Evolutionary conservation across 2,329 filamentous ascomycete species (phyloP), one percentile per base, ranked within the genome.

Genomic region (Colletotrichum costaricense): DNA sequence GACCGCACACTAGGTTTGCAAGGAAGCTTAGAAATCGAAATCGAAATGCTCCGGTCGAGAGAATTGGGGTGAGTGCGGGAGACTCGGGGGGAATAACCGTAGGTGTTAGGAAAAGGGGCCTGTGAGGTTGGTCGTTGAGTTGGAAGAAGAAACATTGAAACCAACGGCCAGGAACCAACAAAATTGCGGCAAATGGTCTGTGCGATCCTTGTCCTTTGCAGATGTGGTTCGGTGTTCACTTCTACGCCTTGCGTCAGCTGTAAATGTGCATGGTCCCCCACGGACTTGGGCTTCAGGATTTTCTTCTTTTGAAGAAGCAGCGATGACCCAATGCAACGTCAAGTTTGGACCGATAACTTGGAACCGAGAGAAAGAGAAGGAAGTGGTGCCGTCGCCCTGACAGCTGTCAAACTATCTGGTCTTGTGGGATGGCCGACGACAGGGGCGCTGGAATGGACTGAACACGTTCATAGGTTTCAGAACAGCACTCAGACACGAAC

Each of bases 111-210:
- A 19, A 42, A 56, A 16, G 24, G 46, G 57, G 57, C 30, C 57
- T 52, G 38, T 63, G 38, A 72, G 64, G 58, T 58, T 69, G 58
- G 63, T 54, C 46, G 14, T 60, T 28, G 46, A 49, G 9, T 30
- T 49, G 22, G 46, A 49, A 62, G 22, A 28, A 63, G 57, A 54
- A 57, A 69, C 52, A 30, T 67, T 67, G 67, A 63, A 59, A 72
- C 35, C 55, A 24, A 33, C 28, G 28, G 28, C 55, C 33, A 59
- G 35, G 62, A 63, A 56, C 69, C 65, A 54, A 55, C 62, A 52
- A 69, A 42, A 58, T 69, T 63, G 65, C 65, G 22, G 24, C 1
- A 22, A 19, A 14, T 63, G 69, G 65, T n/a, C 58, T 66, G 65
- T 72, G 69, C 65, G 11, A 46, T 22, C 65, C 65, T 54, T 57